Percentiles rank a stretch among this genome's conserved stretches.
phyloP scores from a whole-genome alignment of 2,329 filamentous ascomycete species.

The Fusarium graminum region DNA sequence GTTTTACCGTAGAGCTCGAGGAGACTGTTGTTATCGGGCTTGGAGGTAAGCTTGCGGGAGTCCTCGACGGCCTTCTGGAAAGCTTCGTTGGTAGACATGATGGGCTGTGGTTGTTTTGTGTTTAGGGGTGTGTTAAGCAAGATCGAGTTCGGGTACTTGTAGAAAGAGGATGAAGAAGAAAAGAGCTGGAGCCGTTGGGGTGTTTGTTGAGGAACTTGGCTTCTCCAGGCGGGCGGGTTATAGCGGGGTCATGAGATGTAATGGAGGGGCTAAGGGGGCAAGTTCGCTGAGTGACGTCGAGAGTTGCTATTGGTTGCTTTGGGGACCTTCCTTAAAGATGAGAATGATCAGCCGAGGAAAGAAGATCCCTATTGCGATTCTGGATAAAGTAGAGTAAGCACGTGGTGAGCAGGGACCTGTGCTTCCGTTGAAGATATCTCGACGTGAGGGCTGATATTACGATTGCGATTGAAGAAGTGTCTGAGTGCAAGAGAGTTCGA shows the following conservation, averaged over 20 bases:
- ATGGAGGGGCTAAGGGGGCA: slow-evolving; percentile 37
- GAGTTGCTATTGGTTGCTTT: slow-evolving; percentile 28
- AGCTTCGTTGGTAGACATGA: slow-evolving; percentile 59
- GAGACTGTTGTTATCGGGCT: slow-evolving; percentile 74
- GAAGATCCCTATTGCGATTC: slow-evolving; percentile 12
- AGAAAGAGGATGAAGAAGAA: slow-evolving; percentile 10
- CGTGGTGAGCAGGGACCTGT: slow-evolving; percentile 8
- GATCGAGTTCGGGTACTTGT: slow-evolving; percentile 10
- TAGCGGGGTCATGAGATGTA: slow-evolving; percentile 44
- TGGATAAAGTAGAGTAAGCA: slow-evolving; percentile 20
- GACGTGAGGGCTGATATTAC: background rate
- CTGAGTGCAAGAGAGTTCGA: background rate
- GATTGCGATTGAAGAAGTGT: background rate
- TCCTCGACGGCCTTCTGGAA: slow-evolving; percentile 71
- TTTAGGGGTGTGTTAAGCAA: background rate
- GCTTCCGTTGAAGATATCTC: background rate
- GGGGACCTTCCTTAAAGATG: slow-evolving; percentile 15
- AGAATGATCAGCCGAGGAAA: slow-evolving; percentile 25
- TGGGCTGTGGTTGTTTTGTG: slow-evolving; percentile 36
- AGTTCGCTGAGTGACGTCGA: slow-evolving; percentile 35
- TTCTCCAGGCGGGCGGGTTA: slow-evolving; percentile 35
- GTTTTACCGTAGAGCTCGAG: slow-evolving; percentile 71
- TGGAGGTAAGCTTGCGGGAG: slow-evolving; percentile 75
- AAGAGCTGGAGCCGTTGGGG: slow-evolving; percentile 39
- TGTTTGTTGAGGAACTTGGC: slow-evolving; percentile 44